Percentiles rank a stretch among this genome's conserved stretches.
These are phyloP conservation scores for Lachnellula arida DNA, from an alignment of 2,329 filamentous ascomycete genomes.

Conservation along the genomic window DNA sequence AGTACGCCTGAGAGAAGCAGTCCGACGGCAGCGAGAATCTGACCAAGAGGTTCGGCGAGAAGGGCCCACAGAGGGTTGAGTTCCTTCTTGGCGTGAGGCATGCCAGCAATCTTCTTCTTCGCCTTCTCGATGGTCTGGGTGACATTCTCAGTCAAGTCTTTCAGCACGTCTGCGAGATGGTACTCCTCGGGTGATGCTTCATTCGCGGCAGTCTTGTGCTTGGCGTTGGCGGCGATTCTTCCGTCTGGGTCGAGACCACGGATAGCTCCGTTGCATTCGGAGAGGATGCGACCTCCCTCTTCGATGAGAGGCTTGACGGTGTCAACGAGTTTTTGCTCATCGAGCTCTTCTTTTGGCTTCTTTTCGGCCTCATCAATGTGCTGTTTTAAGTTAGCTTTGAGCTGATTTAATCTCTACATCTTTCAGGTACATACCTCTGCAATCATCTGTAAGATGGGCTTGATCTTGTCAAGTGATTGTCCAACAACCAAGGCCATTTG, in stretches of 20 bases:
- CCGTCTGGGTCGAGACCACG: slow-evolving; percentile 87
- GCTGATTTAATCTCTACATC: no score
- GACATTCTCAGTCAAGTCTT: slow-evolving; percentile 78
- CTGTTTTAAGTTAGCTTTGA: slow-evolving; percentile 36
- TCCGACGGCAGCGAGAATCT: slow-evolving; percentile 87
- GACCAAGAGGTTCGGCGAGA: slow-evolving; percentile 75
- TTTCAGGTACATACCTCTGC: slow-evolving; percentile 50
- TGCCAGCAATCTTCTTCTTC: slow-evolving; percentile 82
- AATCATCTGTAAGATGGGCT: slow-evolving; percentile 83
- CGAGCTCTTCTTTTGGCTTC: slow-evolving; percentile 78
- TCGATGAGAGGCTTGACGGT: slow-evolving; percentile 86
- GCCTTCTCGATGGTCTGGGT: slow-evolving; percentile 80
- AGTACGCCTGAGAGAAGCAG: slow-evolving; percentile 78
- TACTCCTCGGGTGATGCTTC: slow-evolving; percentile 82
- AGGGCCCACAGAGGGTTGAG: slow-evolving; percentile 86
- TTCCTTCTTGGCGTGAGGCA: slow-evolving; percentile 94
- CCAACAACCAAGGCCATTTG: slow-evolving; percentile 70
- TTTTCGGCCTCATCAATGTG: slow-evolving; percentile 76
- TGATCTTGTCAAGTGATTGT: slow-evolving; percentile 76
- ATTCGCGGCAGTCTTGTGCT: slow-evolving; percentile 69
- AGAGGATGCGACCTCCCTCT: slow-evolving; percentile 74
- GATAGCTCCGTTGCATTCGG: slow-evolving; percentile 81
- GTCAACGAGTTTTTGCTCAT: slow-evolving; percentile 84
- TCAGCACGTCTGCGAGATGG: slow-evolving; percentile 76
- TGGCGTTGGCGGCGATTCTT: slow-evolving; percentile 77